Conservation (phyloP, 2,329 filamentous ascomycete genomes). For the Elsinoe australis region DNA sequence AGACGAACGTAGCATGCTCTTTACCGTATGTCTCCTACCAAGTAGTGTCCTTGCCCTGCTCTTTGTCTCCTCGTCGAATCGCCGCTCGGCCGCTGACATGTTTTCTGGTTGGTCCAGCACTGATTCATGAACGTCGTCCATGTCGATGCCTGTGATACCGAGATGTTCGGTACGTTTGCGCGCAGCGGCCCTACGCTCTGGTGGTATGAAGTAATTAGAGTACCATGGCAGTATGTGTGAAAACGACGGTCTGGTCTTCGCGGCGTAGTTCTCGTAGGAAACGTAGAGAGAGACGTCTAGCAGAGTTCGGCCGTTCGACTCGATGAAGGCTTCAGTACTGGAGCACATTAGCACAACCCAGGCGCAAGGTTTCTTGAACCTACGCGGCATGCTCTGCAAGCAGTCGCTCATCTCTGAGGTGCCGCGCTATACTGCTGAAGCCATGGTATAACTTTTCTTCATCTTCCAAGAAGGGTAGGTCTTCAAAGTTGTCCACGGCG, state of each 20-base stretch:
- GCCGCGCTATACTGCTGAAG: conserved; percentile 53
- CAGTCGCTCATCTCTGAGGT: conserved; percentile 40
- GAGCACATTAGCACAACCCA: not conserved
- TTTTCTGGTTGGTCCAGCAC: conserved; percentile 29
- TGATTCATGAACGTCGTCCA: conserved; percentile 35
- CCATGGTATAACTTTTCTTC: conserved; percentile 51
- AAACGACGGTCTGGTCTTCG: conserved; percentile 70
- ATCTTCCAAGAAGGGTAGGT: conserved; percentile 41
- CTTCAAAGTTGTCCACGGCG: conserved; percentile 34
- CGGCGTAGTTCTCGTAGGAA: conserved; percentile 78
- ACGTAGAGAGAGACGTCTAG: conserved; percentile 84
- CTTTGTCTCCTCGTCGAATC: conserved; percentile 24
- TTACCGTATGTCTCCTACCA: conserved; percentile 52
- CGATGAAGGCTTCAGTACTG: conserved; percentile 49
- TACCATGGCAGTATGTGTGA: conserved; percentile 75
- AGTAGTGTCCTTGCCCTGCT: conserved; percentile 44
- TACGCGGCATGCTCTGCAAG: conserved; percentile 21
- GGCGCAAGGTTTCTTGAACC: not conserved
- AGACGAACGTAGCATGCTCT: conserved; percentile 55
- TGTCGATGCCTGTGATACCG: conserved; percentile 40
- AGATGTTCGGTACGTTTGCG: conserved; percentile 54
- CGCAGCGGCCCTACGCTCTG: conserved; percentile 62
- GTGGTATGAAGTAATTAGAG: conserved; percentile 77
- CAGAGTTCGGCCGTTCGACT: conserved; percentile 66
- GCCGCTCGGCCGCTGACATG: conserved; percentile 23